These are phyloP conservation scores for Laguncularia racemosa DNA, from an alignment of 345 rosid genomes.

Conservation along the genomic window DNA sequence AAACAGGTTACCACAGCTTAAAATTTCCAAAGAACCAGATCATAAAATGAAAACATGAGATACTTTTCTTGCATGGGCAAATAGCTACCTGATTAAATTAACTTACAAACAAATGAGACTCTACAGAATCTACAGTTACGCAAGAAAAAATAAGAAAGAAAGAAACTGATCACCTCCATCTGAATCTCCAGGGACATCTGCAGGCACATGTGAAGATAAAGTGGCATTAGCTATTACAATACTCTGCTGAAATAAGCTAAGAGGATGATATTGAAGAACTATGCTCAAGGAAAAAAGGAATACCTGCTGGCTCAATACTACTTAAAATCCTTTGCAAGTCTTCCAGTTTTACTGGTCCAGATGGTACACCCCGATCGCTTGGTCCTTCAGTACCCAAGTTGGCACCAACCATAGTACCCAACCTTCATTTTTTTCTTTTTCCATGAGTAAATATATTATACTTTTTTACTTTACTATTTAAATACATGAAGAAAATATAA, in stretches of 20 bases:
- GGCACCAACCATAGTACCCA: conserved; percentile 66
- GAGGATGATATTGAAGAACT: conserved; percentile 1
- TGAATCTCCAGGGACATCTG: conserved; percentile 56
- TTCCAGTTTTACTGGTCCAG: conserved; percentile 84
- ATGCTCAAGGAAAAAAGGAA: conserved; percentile 5
- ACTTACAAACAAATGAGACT: too few relatives aligned
- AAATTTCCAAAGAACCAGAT: too few relatives aligned
- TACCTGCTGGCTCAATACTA: conserved; percentile 71
- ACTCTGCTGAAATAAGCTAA: conserved; percentile 5
- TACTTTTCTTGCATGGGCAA: too few relatives aligned
- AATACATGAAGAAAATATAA: neutral
- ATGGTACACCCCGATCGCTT: conserved; percentile 66
- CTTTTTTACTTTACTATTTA: neutral
- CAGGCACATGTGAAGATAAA: conserved; percentile 15
- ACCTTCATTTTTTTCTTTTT: conserved; percentile 32
- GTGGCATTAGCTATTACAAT: conserved; percentile 17
- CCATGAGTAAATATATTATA: conserved; percentile 1
- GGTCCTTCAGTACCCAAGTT: conserved; percentile 52
- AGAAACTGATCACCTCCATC: conserved; percentile 58
- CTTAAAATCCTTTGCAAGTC: conserved; percentile 90
- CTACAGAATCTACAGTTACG: neutral
- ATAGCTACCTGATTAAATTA: too few relatives aligned
- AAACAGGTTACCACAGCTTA: too few relatives aligned
- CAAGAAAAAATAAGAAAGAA: neutral
- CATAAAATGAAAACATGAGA: too few relatives aligned